These are phyloP conservation scores for Colletotrichum tamarilloi DNA, from an alignment of 2,329 filamentous ascomycete genomes.

Conservation along the genomic window DNA sequence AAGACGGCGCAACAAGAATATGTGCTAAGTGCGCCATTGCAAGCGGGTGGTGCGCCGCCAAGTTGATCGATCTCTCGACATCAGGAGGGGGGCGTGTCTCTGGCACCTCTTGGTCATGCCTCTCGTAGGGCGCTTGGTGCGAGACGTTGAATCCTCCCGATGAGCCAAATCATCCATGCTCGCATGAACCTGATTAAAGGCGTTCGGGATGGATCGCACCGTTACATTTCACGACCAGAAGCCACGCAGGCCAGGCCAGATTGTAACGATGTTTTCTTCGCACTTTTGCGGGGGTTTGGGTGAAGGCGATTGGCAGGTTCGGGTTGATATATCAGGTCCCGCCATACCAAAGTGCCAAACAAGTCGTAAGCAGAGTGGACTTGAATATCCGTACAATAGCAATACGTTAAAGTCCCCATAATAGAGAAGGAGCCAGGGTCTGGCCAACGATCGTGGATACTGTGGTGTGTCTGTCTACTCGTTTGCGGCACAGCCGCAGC, in stretches of 20 bases:
- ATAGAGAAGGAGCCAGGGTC: background rate
- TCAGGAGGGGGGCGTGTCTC: conserved; percentile 11
- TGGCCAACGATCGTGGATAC: background rate
- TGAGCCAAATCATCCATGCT: conserved; percentile 35
- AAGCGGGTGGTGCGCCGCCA: background rate
- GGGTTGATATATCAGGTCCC: conserved; percentile 11
- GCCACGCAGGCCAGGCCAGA: background rate
- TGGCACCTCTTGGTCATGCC: conserved; percentile 18
- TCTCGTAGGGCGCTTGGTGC: conserved; percentile 21
- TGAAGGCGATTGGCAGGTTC: conserved; percentile 25
- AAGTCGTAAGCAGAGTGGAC: background rate
- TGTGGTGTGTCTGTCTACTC: conserved; percentile 6
- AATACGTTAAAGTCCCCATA: background rate
- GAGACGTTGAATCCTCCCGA: conserved; percentile 36
- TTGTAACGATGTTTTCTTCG: background rate
- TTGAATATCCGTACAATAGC: background rate
- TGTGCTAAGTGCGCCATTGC: conserved; percentile 14
- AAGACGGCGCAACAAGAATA: background rate
- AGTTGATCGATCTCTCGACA: conserved; percentile 16
- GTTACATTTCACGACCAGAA: conserved; percentile 9
- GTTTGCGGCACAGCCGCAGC: conserved; percentile 19
- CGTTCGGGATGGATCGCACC: conserved; percentile 17
- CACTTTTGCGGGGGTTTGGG: background rate
- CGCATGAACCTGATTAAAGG: conserved; percentile 8
- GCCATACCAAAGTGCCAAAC: background rate